Conservation (phyloP, 352 stramenopile species). For the Albugo laibachii region DNA sequence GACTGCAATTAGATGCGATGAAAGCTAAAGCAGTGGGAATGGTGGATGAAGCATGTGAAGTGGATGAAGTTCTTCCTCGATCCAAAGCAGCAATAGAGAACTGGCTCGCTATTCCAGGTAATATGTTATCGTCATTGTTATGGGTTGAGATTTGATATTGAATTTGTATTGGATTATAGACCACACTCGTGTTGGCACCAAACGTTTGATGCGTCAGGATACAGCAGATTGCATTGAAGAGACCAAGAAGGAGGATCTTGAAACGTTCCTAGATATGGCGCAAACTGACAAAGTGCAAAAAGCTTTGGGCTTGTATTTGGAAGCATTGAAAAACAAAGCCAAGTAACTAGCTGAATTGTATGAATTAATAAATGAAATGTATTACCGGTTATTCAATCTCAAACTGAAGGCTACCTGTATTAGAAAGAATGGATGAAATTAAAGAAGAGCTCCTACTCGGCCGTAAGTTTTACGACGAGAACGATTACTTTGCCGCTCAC, state of each 20-base stretch:
- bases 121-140: not conserved
- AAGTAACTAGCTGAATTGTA: not conserved
- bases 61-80: slow-evolving; percentile 59
- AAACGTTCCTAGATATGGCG: slow-evolving; percentile 49
- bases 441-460: not conserved
- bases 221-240: slow-evolving; percentile 34
- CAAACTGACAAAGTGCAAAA: slow-evolving; percentile 73
- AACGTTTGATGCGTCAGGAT: slow-evolving; percentile 53
- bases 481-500: not conserved
- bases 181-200: slow-evolving; percentile 45
- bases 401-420: not conserved
- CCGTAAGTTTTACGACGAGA: not conserved
- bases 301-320: slow-evolving; percentile 52
- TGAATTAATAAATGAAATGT: not conserved
- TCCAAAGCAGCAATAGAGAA: slow-evolving; percentile 38
- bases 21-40: slow-evolving; percentile 58
- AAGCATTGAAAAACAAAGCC: slow-evolving; percentile 54
- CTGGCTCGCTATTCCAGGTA: slow-evolving; percentile 69
- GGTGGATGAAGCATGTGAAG: slow-evolving; percentile 47
- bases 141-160: not conserved
- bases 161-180: slow-evolving; percentile 13
- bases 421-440: not conserved
- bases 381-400: not conserved
- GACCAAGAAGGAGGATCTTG: slow-evolving; percentile 31
- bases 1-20: slow-evolving; percentile 51